phyloP scores from a whole-genome alignment of 2,329 filamentous ascomycete genomes.

The Venturia pyrina region DNA sequence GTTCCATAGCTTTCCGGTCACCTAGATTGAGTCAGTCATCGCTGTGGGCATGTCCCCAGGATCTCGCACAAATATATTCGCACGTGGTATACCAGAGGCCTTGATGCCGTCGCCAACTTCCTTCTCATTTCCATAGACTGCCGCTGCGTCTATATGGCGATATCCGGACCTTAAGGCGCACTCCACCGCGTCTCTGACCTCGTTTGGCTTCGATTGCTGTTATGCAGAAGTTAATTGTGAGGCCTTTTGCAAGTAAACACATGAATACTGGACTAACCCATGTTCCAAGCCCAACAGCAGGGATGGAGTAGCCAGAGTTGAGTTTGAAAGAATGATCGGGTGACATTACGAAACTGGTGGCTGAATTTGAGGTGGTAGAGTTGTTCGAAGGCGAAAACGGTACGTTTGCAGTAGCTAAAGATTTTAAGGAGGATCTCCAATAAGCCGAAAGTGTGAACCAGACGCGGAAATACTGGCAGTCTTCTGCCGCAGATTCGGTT shows the following conservation, averaged over 20 bases:
- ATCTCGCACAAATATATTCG: conserved; percentile 20
- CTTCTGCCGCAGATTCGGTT: not conserved
- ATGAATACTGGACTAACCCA: not conserved
- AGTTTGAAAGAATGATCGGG: conserved; percentile 1
- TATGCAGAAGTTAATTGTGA: not conserved
- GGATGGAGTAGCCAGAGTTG: not conserved
- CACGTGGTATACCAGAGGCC: conserved; percentile 19
- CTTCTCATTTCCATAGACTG: conserved; percentile 8
- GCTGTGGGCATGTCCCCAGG: not conserved
- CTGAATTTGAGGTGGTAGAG: not conserved
- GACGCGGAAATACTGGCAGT: not conserved
- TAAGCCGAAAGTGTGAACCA: not conserved
- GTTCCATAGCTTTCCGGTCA: conserved; percentile 56
- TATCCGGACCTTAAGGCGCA: conserved; percentile 7
- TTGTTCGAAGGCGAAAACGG: too few species aligned
- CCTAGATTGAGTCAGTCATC: conserved; percentile 14
- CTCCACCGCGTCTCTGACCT: conserved; percentile 5
- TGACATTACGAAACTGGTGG: not conserved
- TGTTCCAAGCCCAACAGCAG: conserved; percentile 4
- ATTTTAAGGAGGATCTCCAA: not conserved
- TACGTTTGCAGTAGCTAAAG: too few species aligned
- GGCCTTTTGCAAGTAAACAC: too few species aligned
- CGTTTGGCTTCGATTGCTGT: not conserved
- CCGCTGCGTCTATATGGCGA: conserved; percentile 11
- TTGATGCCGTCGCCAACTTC: conserved; percentile 9